Conservation (phyloP, 441 rosid genomes). For the Capsella rubella region DNA sequence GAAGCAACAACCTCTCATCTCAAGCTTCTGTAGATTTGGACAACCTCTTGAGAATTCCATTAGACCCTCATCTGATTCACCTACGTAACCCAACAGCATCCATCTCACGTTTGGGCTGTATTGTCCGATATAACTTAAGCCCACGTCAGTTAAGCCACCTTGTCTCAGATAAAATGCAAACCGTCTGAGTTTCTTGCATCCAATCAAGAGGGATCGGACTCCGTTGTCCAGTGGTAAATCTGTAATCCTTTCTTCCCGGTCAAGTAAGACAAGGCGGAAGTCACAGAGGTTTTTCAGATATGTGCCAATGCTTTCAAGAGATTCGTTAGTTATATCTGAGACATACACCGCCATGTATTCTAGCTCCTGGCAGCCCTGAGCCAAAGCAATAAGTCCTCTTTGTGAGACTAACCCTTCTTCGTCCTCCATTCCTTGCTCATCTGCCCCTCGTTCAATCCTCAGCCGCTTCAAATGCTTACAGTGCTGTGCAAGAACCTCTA, state of each 20-base stretch:
- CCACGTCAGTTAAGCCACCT: constrained; percentile 81
- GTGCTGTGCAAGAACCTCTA: constrained; percentile 76
- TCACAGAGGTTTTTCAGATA: constrained; percentile 71
- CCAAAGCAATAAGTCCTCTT: constrained; percentile 79
- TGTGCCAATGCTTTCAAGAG: constrained; percentile 74
- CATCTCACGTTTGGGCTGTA: constrained; percentile 80
- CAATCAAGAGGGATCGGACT: constrained; percentile 77
- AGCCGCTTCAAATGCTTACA: constrained; percentile 83
- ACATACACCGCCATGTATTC: constrained; percentile 88
- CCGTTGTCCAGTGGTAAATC: constrained; percentile 93
- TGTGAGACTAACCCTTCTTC: constrained; percentile 89
- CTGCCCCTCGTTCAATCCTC: constrained; percentile 92
- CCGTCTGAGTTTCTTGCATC: constrained; percentile 80
- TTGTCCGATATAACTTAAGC: constrained; percentile 75
- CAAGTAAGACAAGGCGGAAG: constrained; percentile 89
- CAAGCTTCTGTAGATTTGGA: constrained; percentile 81
- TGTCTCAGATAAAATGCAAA: constrained; percentile 81
- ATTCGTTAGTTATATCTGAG: constrained; percentile 79
- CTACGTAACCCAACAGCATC: constrained; percentile 95
- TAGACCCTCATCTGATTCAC: constrained; percentile 78
- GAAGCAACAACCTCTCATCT: constrained; percentile 93
- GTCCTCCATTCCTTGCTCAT: constrained; percentile 83
- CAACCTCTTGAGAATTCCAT: constrained; percentile 84
- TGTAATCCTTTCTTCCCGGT: constrained; percentile 67
- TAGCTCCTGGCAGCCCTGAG: constrained; percentile 83